A percentile compares a stretch with the other conserved stretches of the same genome.
These are phyloP conservation scores for Paraphaeosphaeria sporulosa DNA, from an alignment of 2,329 filamentous ascomycete genomes.

Conservation along the genomic window DNA sequence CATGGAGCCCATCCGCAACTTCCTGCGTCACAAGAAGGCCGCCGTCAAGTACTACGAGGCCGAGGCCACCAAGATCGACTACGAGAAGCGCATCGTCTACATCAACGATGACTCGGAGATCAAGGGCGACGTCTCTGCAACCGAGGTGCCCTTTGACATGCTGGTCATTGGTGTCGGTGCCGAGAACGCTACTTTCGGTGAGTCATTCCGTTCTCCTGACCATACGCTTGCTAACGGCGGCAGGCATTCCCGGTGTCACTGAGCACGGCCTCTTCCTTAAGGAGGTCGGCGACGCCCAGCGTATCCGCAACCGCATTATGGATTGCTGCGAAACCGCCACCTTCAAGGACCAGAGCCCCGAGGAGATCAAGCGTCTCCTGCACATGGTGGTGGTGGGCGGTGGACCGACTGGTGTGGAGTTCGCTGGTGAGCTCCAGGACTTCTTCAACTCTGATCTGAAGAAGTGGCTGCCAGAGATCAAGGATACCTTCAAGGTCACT, in stretches of 20 bases:
- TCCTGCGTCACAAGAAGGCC: slow-evolving; percentile 92
- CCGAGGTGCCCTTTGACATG: slow-evolving; percentile 97
- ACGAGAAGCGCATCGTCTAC: slow-evolving; percentile 85
- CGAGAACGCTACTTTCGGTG: slow-evolving; percentile 97
- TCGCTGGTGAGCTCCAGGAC: slow-evolving; percentile 96
- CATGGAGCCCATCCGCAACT: slow-evolving; percentile 98
- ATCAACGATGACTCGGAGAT: slow-evolving; percentile 93
- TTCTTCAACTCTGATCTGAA: slow-evolving; percentile 98
- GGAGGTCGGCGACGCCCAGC: slow-evolving; percentile 95
- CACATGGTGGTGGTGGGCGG: slow-evolving; percentile 93
- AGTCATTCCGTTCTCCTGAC: slow-evolving; percentile 30
- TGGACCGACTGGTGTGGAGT: slow-evolving; percentile 96
- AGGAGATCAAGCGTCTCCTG: slow-evolving; percentile 91
- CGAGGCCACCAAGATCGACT: slow-evolving; percentile 93
- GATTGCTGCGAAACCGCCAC: slow-evolving; percentile 98
- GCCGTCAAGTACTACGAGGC: slow-evolving; percentile 97
- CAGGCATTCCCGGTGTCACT: slow-evolving; percentile 86
- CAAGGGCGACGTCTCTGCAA: slow-evolving; percentile 81
- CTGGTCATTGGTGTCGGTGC: slow-evolving; percentile 96
- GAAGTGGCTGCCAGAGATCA: slow-evolving; percentile 97
- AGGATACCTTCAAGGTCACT: slow-evolving; percentile 94
- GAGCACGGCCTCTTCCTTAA: slow-evolving; percentile 98
- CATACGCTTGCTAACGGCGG: slow-evolving; percentile 23
- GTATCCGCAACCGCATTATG: slow-evolving; percentile 98
- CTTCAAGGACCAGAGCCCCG: slow-evolving; percentile 91